A percentile compares a stretch with the other conserved stretches of the same genome.
Evolutionary conservation across 2,329 filamentous ascomycete genomes (phyloP).

Genomic region (Epicoccum nigrum): DNA sequence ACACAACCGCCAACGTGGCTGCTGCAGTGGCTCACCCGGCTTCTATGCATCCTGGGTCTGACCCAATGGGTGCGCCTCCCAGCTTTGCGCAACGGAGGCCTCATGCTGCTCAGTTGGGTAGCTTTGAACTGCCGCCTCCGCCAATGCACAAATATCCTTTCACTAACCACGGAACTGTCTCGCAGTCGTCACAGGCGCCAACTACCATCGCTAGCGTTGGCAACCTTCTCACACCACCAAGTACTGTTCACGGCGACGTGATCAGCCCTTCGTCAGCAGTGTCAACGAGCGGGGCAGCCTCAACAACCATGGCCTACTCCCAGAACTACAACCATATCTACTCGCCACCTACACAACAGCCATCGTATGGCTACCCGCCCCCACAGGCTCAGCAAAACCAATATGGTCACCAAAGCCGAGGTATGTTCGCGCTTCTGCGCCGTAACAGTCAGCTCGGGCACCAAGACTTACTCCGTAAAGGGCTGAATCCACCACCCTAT

Average conservation of each 20-base stretch:
- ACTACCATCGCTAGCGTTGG: constrained; percentile 60
- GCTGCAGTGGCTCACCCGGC: constrained; percentile 65
- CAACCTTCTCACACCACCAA: constrained; percentile 67
- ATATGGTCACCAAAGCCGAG: constrained; percentile 42
- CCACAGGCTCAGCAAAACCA: constrained; percentile 40
- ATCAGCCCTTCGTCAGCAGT: constrained; percentile 67
- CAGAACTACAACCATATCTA: constrained; percentile 66
- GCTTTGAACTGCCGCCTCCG: constrained; percentile 69
- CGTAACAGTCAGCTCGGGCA: constrained; percentile 59
- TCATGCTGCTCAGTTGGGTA: constrained; percentile 71
- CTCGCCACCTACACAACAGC: constrained; percentile 62
- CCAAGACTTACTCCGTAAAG: constrained; percentile 67
- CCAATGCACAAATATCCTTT: constrained; percentile 62
- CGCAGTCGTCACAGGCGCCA: constrained; percentile 56
- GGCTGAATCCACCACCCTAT: constrained; percentile 70
- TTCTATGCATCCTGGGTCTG: constrained; percentile 67
- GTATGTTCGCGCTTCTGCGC: constrained; percentile 62
- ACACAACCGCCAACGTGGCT: constrained; percentile 65
- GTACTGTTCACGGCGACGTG: constrained; percentile 65
- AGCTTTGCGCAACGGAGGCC: constrained; percentile 75
- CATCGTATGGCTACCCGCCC: constrained; percentile 59
- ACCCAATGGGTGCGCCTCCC: constrained; percentile 65
- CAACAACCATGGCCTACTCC: constrained; percentile 65
- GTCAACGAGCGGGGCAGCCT: constrained; percentile 63
- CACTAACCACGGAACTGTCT: constrained; percentile 47